phyloP scores from a whole-genome alignment of 768 basidiomycete species.

The Tulasnella sp. region DNA sequence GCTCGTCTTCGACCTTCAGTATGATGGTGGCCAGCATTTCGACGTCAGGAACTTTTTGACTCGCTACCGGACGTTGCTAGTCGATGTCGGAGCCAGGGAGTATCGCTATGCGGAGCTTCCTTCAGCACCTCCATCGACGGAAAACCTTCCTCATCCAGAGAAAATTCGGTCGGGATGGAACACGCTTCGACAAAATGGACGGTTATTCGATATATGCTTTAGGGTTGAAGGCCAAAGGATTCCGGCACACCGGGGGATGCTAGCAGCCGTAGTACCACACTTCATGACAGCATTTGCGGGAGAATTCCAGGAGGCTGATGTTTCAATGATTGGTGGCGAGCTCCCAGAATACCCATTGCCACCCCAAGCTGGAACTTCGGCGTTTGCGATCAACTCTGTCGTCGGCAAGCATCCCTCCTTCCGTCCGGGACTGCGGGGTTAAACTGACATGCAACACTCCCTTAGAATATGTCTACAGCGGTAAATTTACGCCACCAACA shows the following conservation, averaged over 20 bases:
- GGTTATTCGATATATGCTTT: background rate
- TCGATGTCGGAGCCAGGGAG: background rate
- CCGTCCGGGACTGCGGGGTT: background rate
- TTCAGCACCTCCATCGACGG: too few species aligned
- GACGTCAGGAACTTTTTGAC: background rate
- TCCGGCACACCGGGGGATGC: conserved; percentile 1
- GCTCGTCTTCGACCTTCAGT: background rate
- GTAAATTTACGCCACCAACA: background rate
- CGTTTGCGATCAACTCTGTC: background rate
- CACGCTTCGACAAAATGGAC: background rate
- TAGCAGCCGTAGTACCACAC: conserved; percentile 7
- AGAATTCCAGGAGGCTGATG: background rate
- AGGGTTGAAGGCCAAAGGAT: background rate
- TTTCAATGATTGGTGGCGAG: background rate
- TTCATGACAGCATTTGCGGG: conserved; percentile 12
- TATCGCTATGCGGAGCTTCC: background rate
- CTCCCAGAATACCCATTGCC: background rate
- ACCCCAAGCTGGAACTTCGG: background rate
- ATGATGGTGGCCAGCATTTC: background rate
- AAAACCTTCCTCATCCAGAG: too few species aligned
- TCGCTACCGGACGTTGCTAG: background rate
- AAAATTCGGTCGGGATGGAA: background rate
- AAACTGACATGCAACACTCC: background rate
- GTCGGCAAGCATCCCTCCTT: background rate
- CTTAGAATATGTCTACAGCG: background rate